phyloP scores from a whole-genome alignment of 106 monocot genomes.

The Ottelia alismoides region DNA sequence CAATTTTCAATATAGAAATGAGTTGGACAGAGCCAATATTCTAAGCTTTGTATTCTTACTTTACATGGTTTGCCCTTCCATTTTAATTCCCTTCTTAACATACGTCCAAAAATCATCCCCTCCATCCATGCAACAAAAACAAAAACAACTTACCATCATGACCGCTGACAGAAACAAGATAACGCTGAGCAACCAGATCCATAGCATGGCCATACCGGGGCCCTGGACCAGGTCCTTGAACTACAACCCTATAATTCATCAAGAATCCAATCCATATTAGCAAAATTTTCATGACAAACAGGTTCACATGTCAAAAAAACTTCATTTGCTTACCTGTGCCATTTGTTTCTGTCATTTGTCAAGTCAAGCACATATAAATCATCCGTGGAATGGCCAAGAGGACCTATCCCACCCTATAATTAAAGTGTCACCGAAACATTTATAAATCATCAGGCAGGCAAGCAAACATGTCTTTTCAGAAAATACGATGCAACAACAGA shows the following conservation, averaged over 20 bases:
- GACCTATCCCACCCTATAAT: conserved; percentile 97
- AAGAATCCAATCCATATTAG: not conserved
- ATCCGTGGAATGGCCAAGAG: conserved; percentile 96
- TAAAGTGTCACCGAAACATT: not conserved
- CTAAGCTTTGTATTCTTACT: too few species aligned
- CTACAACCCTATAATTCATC: conserved; percentile 45
- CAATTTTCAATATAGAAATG: too few species aligned
- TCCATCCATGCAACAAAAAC: too few species aligned
- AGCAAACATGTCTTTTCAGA: not conserved
- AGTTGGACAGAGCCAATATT: too few species aligned
- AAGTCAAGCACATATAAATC: conserved; percentile 94
- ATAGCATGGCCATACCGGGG: conserved; percentile 98
- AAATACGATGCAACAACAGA: too few species aligned
- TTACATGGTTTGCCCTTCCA: too few species aligned
- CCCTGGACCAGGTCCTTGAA: conserved; percentile 86
- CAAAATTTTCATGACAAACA: not conserved
- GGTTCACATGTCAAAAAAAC: not conserved
- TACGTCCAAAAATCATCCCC: too few species aligned
- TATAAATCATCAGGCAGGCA: not conserved
- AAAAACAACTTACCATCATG: conserved; percentile 69
- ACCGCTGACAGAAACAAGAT: conserved; percentile 85
- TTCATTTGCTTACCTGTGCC: conserved; percentile 64
- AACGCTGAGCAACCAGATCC: conserved; percentile 91
- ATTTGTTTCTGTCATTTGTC: conserved; percentile 87
- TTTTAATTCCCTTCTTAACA: too few species aligned